Base-by-base conservation (phyloP, 331 rosid genomes). In the Erythrophleum ivorense region DNA sequence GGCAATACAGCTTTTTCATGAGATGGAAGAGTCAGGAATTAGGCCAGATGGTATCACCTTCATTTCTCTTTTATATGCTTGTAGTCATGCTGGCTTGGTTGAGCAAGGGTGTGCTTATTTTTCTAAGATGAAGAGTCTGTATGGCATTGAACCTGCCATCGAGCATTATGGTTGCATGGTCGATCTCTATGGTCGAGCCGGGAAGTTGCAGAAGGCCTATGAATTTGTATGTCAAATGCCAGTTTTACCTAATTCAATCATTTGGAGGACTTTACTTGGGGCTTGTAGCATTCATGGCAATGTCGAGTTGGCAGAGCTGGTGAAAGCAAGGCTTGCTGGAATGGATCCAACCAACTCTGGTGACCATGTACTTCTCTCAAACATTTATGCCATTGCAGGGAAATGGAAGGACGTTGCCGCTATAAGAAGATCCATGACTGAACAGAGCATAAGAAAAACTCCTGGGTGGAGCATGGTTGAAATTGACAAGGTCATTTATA, bases 121-220 rank as follows among this genome's bases (percentile, higher is more conserved):
- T 87, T 82, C 84, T 7, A 86, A 83, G 92, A 93, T 95, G 97
- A 87, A 67, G 58, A 81, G 81, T 78, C 15, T 71, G 38, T 87
- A 87, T 69, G 87, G 87, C 46, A 87, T 95, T 36, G 96, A 89
- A 79, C 98, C 96, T 3, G 75, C 81, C 24, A 78, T 93, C 15
- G 98, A 93, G 77, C 98, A 91, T 80, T 95, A 89, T 52, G 94
- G 98, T 73, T 95, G 98, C 60, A 95, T 95, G 87, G 97, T 90
- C 81, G 96, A 95, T 91, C 88, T 95, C 15, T 91, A 93, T 77
- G 93, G 96, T 65, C 89, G 97, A 57, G 94, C 97, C 29, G 94
- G 98, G 45, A 82, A 83, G 88, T 85, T 95, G 84, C 86, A 86
- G 78, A 71, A 89, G 78, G 98, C 98, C 64, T 91, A 85, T 79